Evolutionary conservation across 345 rosid species (phyloP).

Genomic region (Theobroma cacao): DNA sequence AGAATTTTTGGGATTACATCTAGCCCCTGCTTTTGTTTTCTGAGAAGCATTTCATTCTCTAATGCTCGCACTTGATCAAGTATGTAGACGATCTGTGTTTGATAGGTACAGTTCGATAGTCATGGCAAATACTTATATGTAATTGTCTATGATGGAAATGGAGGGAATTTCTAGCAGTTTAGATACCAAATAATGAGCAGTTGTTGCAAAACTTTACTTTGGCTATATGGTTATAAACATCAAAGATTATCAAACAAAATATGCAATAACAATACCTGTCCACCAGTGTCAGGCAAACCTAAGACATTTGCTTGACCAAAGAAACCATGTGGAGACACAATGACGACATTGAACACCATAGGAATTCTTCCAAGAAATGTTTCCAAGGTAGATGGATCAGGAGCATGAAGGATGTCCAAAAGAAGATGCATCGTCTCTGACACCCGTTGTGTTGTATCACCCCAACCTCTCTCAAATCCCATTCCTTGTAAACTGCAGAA

Average conservation of each 20-base stretch:
- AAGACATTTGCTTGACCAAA: slow-evolving; percentile 67
- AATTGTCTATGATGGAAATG: background rate
- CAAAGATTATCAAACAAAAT: background rate
- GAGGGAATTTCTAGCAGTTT: background rate
- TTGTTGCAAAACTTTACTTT: background rate
- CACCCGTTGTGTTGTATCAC: slow-evolving; percentile 45
- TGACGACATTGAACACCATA: slow-evolving; percentile 64
- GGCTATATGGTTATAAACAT: no score
- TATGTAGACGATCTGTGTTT: slow-evolving; percentile 48
- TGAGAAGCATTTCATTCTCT: slow-evolving; percentile 58
- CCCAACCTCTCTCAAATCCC: slow-evolving; percentile 70
- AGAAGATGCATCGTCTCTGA: slow-evolving; percentile 57
- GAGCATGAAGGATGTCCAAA: slow-evolving; percentile 59
- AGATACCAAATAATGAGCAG: background rate
- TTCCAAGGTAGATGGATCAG: slow-evolving; percentile 62
- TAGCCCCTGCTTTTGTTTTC: slow-evolving; percentile 50
- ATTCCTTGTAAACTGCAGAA: slow-evolving; percentile 43
- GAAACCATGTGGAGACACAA: slow-evolving; percentile 61
- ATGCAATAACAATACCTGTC: slow-evolving; percentile 33
- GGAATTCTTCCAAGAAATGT: slow-evolving; percentile 63
- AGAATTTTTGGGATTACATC: slow-evolving; percentile 49
- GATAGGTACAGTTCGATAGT: background rate
- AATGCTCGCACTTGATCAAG: slow-evolving; percentile 70
- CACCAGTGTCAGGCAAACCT: slow-evolving; percentile 68
- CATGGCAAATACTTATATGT: background rate